Evolutionary conservation across 2,329 filamentous ascomycete species (phyloP), one percentile per base, ranked within the genome.

Genomic region (Nothopassalora personata): DNA sequence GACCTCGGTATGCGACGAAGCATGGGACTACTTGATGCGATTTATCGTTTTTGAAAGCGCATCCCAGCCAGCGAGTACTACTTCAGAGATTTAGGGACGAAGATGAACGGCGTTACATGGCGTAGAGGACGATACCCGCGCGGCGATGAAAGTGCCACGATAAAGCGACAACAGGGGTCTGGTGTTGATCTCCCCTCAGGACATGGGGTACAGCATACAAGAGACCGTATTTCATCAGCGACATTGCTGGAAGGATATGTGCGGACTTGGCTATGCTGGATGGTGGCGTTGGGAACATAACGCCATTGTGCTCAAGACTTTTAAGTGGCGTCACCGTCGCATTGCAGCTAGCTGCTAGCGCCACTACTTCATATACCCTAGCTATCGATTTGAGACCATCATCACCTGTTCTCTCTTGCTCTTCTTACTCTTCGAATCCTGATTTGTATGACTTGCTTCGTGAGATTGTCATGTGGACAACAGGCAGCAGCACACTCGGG

Each of bases 51-150:
- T 53, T 53, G 18, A 18, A 49, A 15, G n/a, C 13, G 51, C 31
- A 27, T 45, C 45, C 11, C 51, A 28, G 33, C 27, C 19, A 23
- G 36, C n/a, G 18, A 39, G 27, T 39, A 33, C 51, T 9, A 39
- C 6, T 28, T 30, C 4, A 10, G 19, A 11, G 46, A 3, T 27
- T 18, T 6, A 13, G 19, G 11, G 11, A 3, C 4, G 31, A 11
- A 34, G 11, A 34, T 34, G 31, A 34, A 34, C 8, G 31, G 31
- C 8, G 8, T 8, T 34, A 49, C 11, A 28, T 9, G 46, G 46
- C 46, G 46, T 30, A 49, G 1, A 33, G n/a, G 10, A 56, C 45
- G 54, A 56, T 51, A 50, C 46, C 46, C 53, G 53, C 53, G 36
- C 19, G 23, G 30, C 53, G 53, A 49, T n/a, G 43, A 15, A n/a